Evolutionary conservation across 2,329 filamentous ascomycete genomes (phyloP), one percentile per base, ranked within the genome.

Genomic region (Meredithiella fracta): DNA sequence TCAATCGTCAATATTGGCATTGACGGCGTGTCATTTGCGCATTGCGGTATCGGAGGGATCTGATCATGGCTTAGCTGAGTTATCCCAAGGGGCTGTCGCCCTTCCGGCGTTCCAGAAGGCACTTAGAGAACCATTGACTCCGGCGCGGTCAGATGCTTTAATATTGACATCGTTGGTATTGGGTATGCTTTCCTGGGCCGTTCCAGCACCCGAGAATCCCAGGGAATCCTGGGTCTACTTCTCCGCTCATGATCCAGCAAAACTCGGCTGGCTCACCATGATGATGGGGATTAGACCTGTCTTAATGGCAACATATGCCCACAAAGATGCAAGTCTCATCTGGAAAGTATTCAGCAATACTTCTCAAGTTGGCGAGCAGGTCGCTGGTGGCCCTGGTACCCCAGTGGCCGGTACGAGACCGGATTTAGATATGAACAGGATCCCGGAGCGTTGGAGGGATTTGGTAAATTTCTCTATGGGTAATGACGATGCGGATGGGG

Each of bases 1-100:
- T 1, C 58, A 61, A 6, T 59, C 62, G 7, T 55, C 61, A n/a
- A 60, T 62, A 15, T 59, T 64, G 20, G 61, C 62, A 15, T 54
- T 63, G 25, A 61, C 63, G 5, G 63, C 63, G 1, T 62, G 61
- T 23, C 62, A 63, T 52, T 57, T 64, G 11, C 60, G 61, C 9
- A 57, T 61, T 47, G 51, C 59, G 47, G 50, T 57, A n/a, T 15
- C 52, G 11, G 37, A 54, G 6, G 29, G 34, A 1, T 15, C 47
- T 1, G 37, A 54, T 2, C 58, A 61, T 29, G 49, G 58, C 9
- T 56, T 64, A 7, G 62, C 63, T 7, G 63, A 63, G 55, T 54
- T 61, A 6, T 63, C 60, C 17, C 62, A 63, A 55, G 59, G 62
- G 51, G 60, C 60, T 9, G 55, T 60, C 11, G 61, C 63, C 17